Base-by-base conservation (phyloP, 305 asterid genomes). In the Fraxinus dipetala region DNA sequence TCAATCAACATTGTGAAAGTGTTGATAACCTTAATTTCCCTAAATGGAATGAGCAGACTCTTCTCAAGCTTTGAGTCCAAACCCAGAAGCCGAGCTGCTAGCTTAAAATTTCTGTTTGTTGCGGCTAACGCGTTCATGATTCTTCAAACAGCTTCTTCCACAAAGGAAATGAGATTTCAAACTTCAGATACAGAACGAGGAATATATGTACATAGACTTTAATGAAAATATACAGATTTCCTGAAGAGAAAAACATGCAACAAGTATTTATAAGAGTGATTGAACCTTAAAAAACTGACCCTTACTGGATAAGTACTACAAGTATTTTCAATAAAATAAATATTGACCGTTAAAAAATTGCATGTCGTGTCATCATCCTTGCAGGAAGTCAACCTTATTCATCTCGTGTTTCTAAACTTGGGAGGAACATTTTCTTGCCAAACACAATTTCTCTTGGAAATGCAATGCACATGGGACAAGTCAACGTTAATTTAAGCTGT, bases 41-140 rank as follows among this genome's bases (percentile, higher is more conserved):
- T 86, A 72, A 93, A 94, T 0, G 98, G 98, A 48, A 94, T 93
- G 72, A 94, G 94, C 63, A 93, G 69, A 80, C 98, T 92, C 90
- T 81, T 84, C 85, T 93, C 91, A 30, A 94, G 91, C 90, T 94
- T 94, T 0, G 97, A 91, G 82, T 93, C 98, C 80, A 94, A 79
- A 69, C 98, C 97, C 1, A 94, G 84, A 26, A 93, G 91, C 78
- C 94, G 89, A 78, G 97, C 89, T 3, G 98, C 98, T 26, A 88
- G 91, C 89, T 86, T 93, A 86, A 94, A 93, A 87, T 94, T 92
- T 78, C 98, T 87, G 90, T 90, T 94, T 35, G 98, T 94, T 76
- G 98, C 97, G 1, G 89, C 95, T 81, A 94, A 90, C 4, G 98
- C 98, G 70, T 94, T 94, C 98, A 94, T 94, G 87, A 5, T 87